Evolutionary conservation across 306 rosid genomes (phyloP), one percentile per base, ranked within the genome.

Genomic region (Begonia fuchsioides): DNA sequence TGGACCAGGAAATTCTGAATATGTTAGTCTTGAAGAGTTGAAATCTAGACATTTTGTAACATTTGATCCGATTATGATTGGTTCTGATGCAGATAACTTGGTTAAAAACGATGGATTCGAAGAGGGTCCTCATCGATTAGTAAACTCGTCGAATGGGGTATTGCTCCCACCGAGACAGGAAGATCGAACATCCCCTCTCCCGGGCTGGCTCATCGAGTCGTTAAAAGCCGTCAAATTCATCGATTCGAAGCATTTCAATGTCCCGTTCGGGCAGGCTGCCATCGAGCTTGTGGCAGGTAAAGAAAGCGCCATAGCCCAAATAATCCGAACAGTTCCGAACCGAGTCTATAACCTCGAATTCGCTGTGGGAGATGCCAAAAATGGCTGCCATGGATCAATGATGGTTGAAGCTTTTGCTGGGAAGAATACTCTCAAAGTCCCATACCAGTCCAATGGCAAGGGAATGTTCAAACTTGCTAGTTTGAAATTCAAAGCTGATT

Each of bases 371-470:
- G 98, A 92, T 5, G 94, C 93, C 12, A 85, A 57, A 63, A 92
- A 92, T 40, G 96, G 94, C 26, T 92, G 96, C 53, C 94, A 82
- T 3, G 98, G 98, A 50, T 75, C 94, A 2, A 92, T 92, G 98
- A 56, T 79, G 86, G 78, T 90, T 18, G 96, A 90, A 51, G 98
- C 92, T 20, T 90, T 90, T 48, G 98, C 94, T 9, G 95, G 70
- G 0, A 77, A 73, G 61, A 84, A 74, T 2, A 75, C 85, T 15
- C 56, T 90, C 10, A 90, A 90, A 58, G 95, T 72, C 15, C 93
- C 95, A 15, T 41, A 10, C 70, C 62, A 66, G 40, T 90, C 95
- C 9, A 61, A 70, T 65, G 97, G 97, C 10, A 79, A 79, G 58
- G 98, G 95, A 0, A 55, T 19, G 13, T 79, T 67, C 79, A 71